Evolutionary conservation across 2,329 filamentous ascomycete genomes (phyloP), one percentile per base, ranked within the genome.

Genomic region (Cladosporium sphaerospermum): DNA sequence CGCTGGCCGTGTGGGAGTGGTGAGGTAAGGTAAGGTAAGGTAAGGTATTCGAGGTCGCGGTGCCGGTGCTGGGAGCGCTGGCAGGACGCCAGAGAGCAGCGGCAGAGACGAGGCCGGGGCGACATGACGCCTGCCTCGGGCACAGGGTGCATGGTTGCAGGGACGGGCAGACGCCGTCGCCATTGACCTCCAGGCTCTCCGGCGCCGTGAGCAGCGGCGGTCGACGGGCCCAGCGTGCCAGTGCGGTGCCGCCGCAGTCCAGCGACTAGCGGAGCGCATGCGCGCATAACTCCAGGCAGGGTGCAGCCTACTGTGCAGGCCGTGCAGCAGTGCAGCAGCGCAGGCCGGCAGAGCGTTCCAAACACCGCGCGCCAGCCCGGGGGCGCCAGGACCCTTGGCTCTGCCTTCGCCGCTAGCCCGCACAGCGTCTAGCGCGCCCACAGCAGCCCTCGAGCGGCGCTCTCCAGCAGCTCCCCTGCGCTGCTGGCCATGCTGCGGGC

Each of bases 371-470:
- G 31, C 48, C 48, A 51, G 47, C 47, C 39, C 47, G 39, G 47
- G 47, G 47, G 39, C 13, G 23, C 32, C 47, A 51, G 47, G 48
- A 51, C 40, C 48, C 48, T 43, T 51, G 19, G 47, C 47, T 43
- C 32, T 37, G 19, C 4, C 37, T 37, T 34, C n/a, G 28, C 39
- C 31, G 48, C 48, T 39, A 44, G 48, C 14, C 47, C 40, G 31
- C 31, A 51, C 43, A 28, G 10, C 16, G 39, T 39, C 32, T 51
- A 43, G 47, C 39, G 43, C 10, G 18, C 23, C 31, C 13, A 28
- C 16, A 31, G 47, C 46, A 49, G 36, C 23, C 23, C 23, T 28
- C 23, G 4, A 31, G 47, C 46, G 41, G 36, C 23, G 5, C 23
- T 28, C 23, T 28, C 23, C 23, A 28, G 23, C 23, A 28, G 23